Base-by-base conservation (phyloP, 345 rosid species). In the Trapa incisa region DNA sequence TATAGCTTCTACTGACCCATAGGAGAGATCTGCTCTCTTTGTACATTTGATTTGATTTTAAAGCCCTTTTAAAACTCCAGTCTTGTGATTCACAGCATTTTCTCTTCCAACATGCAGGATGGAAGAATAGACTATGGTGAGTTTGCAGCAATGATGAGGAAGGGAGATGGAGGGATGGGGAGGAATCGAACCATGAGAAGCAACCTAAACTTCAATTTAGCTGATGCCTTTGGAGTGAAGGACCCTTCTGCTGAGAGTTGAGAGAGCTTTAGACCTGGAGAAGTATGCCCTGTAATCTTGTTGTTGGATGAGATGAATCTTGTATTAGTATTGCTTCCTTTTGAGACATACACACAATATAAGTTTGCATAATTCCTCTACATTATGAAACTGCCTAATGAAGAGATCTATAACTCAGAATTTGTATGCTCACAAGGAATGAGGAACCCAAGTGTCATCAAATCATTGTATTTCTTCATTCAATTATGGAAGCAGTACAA, bases 121-220 rank as follows among this genome's bases (percentile, higher is more conserved):
- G 98, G 97, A 66, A 76, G 79, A 64, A 93, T 93, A 73, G 97
- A 90, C 75, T 93, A 87, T 45, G 82, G 75, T 8, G 97, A 93
- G 82, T 93, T 93, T 71, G 71, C 89, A 3, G 87, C 96, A 2
- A 93, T 90, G 97, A 93, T 91, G 97, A 90, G 80, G 79, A 80
- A 76, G 72, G 83, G 88, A 5, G 92, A 87, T 48, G 86, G 76
- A 64, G 89, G 81, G 41, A 75, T 81, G 56, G 95, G 91, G 15
- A 80, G 85, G 73, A 88, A 77, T 77, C 81, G 89, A 74, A 85
- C 95, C 0, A 85, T 87, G 97, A 91, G 86, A 81, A 81, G 73
- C 75, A 87, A 75, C 76, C 73, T 90, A 77, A 91, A 87, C 83
- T 80, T 88, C 65, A 82, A 72, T 37, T 35, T 91, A 35, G 96